Base-by-base conservation (phyloP, 192 early-diverging fungal genomes). In the Rhizophagus clarus region DNA sequence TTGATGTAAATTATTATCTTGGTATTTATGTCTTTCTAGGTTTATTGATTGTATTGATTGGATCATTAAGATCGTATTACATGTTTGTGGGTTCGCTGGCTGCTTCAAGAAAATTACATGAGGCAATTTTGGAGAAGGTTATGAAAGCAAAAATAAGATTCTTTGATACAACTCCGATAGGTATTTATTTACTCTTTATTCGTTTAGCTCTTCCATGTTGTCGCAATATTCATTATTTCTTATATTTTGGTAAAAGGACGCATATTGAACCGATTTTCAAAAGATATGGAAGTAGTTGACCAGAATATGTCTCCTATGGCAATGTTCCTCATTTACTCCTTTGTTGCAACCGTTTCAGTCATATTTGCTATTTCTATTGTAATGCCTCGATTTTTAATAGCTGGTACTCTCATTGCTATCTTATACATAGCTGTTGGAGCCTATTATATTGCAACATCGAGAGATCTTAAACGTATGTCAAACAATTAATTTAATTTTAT, bases 81-180 rank as follows among this genome's bases (percentile, higher is more conserved):
- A 81, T 87, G 14, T 87, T 82, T 71, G 74, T 74, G 78, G 86
- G 87, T 74, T 88, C 88, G 4, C 64, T 95, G 9, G 45, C 72
- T 4, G 94, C 93, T n/a, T 92, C 91, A 1, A 85, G 84, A 4
- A 79, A 72, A 0, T 68, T 95, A 64, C 94, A 95, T 74, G 51
- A 76, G 28, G 84, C 82, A 28, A 83, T 94, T 31, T 72, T 95
- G 32, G 83, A 80, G 17, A 74, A 87, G 40, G 86, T 95, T 34
- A 79, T 91, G 26, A 89, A 87, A 32, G 92, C 95, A 4, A 92
- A 92, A 80, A 87, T 96, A 42, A 89, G 92, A 28, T 98, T 97
- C 89, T 98, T 95, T 83, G 96, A 97, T 79, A 91, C 91, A 24
- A 96, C 94, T n/a, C 97, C 97, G 10, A 86, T 95, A 22, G 96